These are phyloP conservation scores for Chytriomyces sp. DNA, from an alignment of 192 early-diverging fungal species.

Conservation along the genomic window DNA sequence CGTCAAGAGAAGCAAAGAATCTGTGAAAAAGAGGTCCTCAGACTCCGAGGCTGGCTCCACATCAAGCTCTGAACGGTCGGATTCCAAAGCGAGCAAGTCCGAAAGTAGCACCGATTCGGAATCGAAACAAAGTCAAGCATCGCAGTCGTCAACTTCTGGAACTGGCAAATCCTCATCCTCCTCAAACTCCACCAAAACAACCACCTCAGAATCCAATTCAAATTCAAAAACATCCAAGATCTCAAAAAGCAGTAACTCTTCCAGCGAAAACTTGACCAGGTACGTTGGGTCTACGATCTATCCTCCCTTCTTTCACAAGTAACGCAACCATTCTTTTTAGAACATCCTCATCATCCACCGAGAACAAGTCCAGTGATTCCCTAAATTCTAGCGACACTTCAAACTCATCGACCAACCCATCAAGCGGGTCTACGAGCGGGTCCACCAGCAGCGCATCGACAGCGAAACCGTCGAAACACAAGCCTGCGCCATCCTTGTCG, in stretches of 20 bases:
- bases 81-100: background rate
- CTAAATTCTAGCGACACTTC: background rate
- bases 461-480: no score
- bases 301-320: no score
- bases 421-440: background rate
- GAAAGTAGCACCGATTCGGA: background rate
- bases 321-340: no score
- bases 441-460: background rate
- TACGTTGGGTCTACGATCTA: no score
- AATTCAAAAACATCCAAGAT: background rate
- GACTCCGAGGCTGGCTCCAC: conserved; percentile 1
- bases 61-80: background rate
- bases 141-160: background rate
- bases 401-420: background rate
- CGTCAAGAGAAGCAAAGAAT: background rate
- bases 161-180: background rate
- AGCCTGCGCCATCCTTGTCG: no score
- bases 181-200: background rate
- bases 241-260: background rate
- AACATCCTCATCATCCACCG: conserved; percentile 3
- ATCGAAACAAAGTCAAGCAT: no score
- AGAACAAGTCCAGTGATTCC: background rate
- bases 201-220: background rate
- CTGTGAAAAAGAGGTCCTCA: background rate
- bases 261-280: background rate